Evolutionary conservation across 441 rosid genomes (phyloP), one percentile per base, ranked within the genome.

Genomic region (Rhodomyrtus psidioides): DNA sequence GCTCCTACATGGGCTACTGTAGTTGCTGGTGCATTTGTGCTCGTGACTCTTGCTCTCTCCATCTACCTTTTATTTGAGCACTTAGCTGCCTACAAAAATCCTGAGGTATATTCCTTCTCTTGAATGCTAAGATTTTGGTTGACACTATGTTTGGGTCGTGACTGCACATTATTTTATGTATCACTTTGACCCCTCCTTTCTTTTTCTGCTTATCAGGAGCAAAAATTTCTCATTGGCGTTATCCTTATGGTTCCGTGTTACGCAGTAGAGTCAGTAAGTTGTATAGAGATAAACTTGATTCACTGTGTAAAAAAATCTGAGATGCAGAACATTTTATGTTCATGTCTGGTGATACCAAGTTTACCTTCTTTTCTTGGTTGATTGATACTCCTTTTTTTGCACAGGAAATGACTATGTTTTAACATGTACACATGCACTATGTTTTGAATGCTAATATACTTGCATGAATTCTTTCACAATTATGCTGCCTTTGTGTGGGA

Each of bases 161-260:
- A 57, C 42, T 16, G 21, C 13, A 76, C 51, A 65, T 42, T 83
- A 15, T 53, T 30, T 21, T 81, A 4, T 79, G 44, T 42, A 21
- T 65, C 23, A 6, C 30, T 65, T 28, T 86, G 7, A n/a, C 81
- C 85, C 82, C 62, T 60, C 54, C 54, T 87, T 86, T 59, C 76
- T 88, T n/a, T 30, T 6, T 70, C 79, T 53, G 55, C 60, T 44
- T 86, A n/a, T 56, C 96, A 97, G 99, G 99, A 98, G 87, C 99
- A 98, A 87, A 98, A 93, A 89, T 96, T 98, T 92, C 91, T 96
- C 90, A 96, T 98, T 53, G 99, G 99, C 84, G 99, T 98, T 90
- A 93, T 95, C 89, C 92, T 98, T 83, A 96, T 98, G 99, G 99
- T 98, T 90, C 99, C 99, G 60, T 96, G 95, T 94, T 98, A 96